phyloP scores from a whole-genome alignment of 2,329 filamentous ascomycete genomes.

The Claviceps cyperi region DNA sequence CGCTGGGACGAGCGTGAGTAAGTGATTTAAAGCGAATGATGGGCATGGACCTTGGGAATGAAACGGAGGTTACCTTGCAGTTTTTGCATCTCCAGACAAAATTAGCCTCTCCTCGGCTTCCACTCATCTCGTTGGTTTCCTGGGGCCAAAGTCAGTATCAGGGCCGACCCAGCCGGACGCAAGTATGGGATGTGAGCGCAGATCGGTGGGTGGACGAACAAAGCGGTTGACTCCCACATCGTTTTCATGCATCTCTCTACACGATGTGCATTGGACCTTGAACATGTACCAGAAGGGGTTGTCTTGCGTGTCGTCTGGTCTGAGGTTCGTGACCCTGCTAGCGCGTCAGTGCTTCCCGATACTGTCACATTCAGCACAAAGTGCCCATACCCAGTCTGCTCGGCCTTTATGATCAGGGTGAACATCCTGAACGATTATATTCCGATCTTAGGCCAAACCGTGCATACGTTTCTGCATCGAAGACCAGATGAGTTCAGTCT shows the following conservation, averaged over 20 bases:
- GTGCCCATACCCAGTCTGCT: constrained; percentile 47
- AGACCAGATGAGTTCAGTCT: background rate
- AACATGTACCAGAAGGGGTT: constrained; percentile 93
- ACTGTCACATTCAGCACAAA: background rate
- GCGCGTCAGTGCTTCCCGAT: constrained; percentile 3
- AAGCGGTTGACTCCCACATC: constrained; percentile 77
- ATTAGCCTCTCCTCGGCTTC: constrained; percentile 88
- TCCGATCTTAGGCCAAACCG: background rate
- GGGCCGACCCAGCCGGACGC: background rate
- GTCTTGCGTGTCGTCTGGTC: constrained; percentile 67
- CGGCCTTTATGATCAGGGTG: constrained; percentile 50
- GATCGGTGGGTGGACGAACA: constrained; percentile 36
- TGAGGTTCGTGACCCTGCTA: constrained; percentile 72
- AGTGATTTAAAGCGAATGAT: background rate
- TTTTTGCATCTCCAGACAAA: constrained; percentile 99
- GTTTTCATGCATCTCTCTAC: constrained; percentile 79
- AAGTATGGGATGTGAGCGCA: background rate
- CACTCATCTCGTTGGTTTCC: constrained; percentile 84
- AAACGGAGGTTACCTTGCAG: constrained; percentile 55
- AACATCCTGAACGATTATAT: constrained; percentile 35
- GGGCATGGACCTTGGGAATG: background rate
- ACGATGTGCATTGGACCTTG: constrained; percentile 96
- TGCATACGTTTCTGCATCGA: background rate
- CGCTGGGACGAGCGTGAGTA: constrained; percentile 32
- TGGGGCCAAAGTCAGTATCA: constrained; percentile 21